Evolutionary conservation across 23 red algal species (phyloP), one percentile per base, ranked within the genome.

Genomic region (Agarophyton chilense): DNA sequence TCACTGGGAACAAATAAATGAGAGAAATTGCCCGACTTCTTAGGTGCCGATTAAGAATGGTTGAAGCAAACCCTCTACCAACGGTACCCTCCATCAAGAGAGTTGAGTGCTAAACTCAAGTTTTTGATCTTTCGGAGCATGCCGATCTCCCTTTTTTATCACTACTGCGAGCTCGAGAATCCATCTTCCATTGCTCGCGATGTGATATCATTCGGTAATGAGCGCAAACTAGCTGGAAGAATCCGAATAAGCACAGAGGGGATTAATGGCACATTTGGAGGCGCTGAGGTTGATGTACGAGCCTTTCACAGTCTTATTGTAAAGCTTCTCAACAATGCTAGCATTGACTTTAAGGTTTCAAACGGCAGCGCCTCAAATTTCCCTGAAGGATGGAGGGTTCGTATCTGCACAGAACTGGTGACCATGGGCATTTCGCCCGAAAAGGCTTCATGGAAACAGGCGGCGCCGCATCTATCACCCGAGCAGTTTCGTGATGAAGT

Each of bases 241-340:
- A 89, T 91, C n/a, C 75, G 75, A 22, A 49, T 91, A 10, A 75
- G 76, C 51, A 17, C 75, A 10, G 88, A 91, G 24, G 88, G 88
- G 2, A 91, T 91, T 56, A 91, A 91, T 76, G 88, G 55, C 40
- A 81, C 75, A 36, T 82, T 91, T 54, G 75, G 76, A 19, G 88
- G 88, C 29, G 19, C 28, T 42, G 40, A 64, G 21, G 32, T 42
- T 29, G 58, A 55, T 29, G 77, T 91, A 14, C 57, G 79, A n/a
- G 49, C 52, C 21, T 81, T 82, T 51, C 88, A 91, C 65, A 38
- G 24, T 11, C 24, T 45, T 22, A 54, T 91, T 40, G 11, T 28
- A 82, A 70, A 22, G 10, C 54, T 52, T 7, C 64, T 82, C 25
- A 53, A 52, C 54, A 35, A 45, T 55, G 53, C 88, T 16, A n/a